Evolutionary conservation across 768 basidiomycete genomes (phyloP), one percentile per base, ranked within the genome.

Genomic region (Dacryopinax primogenitus): DNA sequence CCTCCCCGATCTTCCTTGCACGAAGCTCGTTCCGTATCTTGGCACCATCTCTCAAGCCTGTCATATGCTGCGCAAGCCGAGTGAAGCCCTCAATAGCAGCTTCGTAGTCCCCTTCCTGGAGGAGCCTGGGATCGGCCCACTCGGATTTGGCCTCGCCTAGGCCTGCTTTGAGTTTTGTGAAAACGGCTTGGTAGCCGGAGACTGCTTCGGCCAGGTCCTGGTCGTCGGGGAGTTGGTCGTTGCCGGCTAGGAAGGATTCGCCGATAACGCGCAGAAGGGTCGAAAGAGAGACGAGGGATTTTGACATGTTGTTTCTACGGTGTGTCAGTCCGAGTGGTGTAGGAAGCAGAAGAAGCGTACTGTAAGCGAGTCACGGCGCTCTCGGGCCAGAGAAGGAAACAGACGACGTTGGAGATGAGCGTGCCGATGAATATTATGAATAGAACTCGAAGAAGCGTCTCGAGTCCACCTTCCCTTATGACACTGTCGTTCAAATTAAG

Each of bases 31-130:
- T 85, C 72, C 97, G 93, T 35, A 98, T 74, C 34, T 83, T 81
- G 6, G 87, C 91, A 1, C 92, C 89, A 65, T 88, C 86, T 58
- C 95, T 77, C 66, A 98, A 77, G 28, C 95, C 93, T 65, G 87
- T 93, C 37, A 99, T 76, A 76, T 98, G 94, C 72, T 99, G 95
- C 0, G 91, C 96, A 3, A 99, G 82, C 18, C 92, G 79, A 66
- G 89, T 94, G 70, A 99, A 78, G 70, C 86, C 87, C 66, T 85
- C 86, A 12, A 97, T 87, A 0, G 90, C 88, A 67, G 92, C 90
- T 68, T 89, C 88, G 66, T 94, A 95, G 0, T 88, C 86, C 63
- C 78, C 77, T 62, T 83, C 76, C 0, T 77, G 76, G 1, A 72
- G 67, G 23, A 79, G 75, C 9, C 78, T 69, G 0, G 70, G 62